A percentile compares a stretch with the other conserved stretches of the same genome.
phyloP scores from a whole-genome alignment of 768 basidiomycete genomes.

The Naganishia friedmannii region DNA sequence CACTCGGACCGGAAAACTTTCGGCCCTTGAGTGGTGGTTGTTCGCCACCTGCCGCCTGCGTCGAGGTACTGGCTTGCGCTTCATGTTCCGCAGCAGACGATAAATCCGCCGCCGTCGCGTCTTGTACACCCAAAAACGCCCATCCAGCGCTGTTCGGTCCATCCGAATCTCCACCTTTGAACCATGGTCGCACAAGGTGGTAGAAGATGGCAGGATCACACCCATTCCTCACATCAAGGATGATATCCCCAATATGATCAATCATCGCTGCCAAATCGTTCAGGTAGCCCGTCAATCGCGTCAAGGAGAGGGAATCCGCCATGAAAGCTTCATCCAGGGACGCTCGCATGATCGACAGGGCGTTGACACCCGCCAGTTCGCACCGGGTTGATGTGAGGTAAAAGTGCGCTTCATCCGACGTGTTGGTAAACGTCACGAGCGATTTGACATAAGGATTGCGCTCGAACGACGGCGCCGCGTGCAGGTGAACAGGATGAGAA shows the following conservation, averaged over 20 bases:
- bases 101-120: background rate
- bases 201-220: conserved; percentile 79
- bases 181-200: conserved; percentile 89
- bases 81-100: conserved; percentile 1
- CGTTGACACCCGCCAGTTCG: conserved; percentile 78
- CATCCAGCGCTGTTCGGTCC: conserved; percentile 50
- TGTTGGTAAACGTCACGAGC: conserved; percentile 64
- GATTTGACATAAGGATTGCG: conserved; percentile 59
- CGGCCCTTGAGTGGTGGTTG: conserved; percentile 22
- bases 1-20: conserved; percentile 77
- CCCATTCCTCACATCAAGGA: conserved; percentile 65
- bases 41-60: background rate
- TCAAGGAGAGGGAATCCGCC: conserved; percentile 64
- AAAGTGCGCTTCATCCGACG: conserved; percentile 77
- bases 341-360: conserved; percentile 76
- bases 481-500: conserved; percentile 47
- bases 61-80: background rate
- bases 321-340: conserved; percentile 88
- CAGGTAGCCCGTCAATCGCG: conserved; percentile 68
- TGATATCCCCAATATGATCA: conserved; percentile 61
- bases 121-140: conserved; percentile 65
- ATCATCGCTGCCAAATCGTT: conserved; percentile 64
- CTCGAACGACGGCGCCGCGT: conserved; percentile 31
- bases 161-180: conserved; percentile 70
- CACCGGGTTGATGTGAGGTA: conserved; percentile 81